Conservation (phyloP, 2,329 filamentous ascomycete species). For the Macrophomina phaseolina region DNA sequence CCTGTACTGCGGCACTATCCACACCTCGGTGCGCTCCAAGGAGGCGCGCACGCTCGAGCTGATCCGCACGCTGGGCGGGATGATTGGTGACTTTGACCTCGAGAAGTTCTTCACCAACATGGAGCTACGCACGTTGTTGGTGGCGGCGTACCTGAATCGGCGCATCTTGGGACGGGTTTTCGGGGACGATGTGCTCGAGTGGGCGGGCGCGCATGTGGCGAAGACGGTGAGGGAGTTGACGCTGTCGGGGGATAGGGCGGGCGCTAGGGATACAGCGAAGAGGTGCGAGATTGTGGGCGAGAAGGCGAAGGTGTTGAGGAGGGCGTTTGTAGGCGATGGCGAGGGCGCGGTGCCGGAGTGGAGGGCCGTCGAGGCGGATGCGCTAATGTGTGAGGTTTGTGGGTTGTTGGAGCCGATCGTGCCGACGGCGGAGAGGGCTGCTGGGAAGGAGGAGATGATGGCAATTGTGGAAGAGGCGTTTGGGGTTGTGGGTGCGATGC, state of each 20-base stretch:
- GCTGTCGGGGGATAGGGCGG: not conserved
- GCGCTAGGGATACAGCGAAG: not conserved
- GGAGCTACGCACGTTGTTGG: not conserved
- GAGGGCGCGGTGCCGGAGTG: not conserved
- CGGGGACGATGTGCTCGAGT: not conserved
- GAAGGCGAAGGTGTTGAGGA: not conserved
- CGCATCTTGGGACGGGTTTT: not conserved
- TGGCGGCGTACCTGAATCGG: not conserved
- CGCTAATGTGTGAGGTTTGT: not conserved
- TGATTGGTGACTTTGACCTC: slow-evolving; percentile 1
- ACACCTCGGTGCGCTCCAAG: slow-evolving; percentile 12
- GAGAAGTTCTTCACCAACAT: slow-evolving; percentile 6
- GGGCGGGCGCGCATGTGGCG: not conserved
- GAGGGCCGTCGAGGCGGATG: not conserved
- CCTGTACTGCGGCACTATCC: slow-evolving; percentile 10
- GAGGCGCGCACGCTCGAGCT: not conserved
- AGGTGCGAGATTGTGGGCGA: not conserved
- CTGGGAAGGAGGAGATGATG: not conserved
- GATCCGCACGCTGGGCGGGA: not conserved
- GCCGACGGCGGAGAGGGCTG: not conserved
- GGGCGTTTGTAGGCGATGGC: not conserved
- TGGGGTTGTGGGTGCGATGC: not conserved
- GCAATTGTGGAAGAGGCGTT: not conserved
- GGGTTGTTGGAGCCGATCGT: not conserved
- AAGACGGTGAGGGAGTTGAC: not conserved